These are phyloP conservation scores for Bryum argenteum DNA, from an alignment of 225 moss, liverwort and hornwort species.

Conservation along the genomic window DNA sequence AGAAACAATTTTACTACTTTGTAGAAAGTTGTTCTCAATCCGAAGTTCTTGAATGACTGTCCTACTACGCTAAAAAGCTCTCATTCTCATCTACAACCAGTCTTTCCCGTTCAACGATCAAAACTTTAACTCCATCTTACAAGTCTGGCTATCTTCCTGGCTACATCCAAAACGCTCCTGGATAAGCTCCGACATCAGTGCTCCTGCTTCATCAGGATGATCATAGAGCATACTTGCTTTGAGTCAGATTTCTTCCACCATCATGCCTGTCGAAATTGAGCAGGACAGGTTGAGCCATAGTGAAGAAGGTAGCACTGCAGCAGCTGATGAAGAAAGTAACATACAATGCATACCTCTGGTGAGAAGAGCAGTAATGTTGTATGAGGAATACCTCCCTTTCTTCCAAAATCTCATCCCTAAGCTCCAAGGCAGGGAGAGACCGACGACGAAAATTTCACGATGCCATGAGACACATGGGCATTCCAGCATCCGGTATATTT, in stretches of 20 bases:
- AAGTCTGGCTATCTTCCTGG: constrained; percentile 25
- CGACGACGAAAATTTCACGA: constrained; percentile 24
- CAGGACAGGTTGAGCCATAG: background rate
- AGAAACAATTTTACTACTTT: too few relatives aligned
- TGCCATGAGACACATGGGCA: constrained; percentile 21
- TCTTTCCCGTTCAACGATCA: too few relatives aligned
- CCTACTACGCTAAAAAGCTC: too few relatives aligned
- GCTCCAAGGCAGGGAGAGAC: constrained; percentile 18
- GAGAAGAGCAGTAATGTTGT: constrained; percentile 28
- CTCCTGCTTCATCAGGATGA: constrained; percentile 27
- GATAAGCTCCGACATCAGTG: constrained; percentile 28
- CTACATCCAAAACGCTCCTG: constrained; percentile 21
- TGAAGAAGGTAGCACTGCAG: constrained; percentile 5
- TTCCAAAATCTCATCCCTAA: constrained; percentile 33
- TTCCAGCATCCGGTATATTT: constrained; percentile 24
- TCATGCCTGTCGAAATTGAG: constrained; percentile 19
- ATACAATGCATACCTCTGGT: constrained; percentile 30
- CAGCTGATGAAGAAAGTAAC: background rate
- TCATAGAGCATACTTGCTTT: constrained; percentile 27
- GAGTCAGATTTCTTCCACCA: constrained; percentile 19
- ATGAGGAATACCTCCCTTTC: constrained; percentile 11
- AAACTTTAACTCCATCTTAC: too few relatives aligned
- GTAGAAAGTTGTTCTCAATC: too few relatives aligned
- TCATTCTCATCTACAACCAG: too few relatives aligned
- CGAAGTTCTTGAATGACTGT: too few relatives aligned